These are phyloP conservation scores for Ophiostoma perfectum DNA, from an alignment of 2,329 filamentous ascomycete genomes.

Conservation along the genomic window DNA sequence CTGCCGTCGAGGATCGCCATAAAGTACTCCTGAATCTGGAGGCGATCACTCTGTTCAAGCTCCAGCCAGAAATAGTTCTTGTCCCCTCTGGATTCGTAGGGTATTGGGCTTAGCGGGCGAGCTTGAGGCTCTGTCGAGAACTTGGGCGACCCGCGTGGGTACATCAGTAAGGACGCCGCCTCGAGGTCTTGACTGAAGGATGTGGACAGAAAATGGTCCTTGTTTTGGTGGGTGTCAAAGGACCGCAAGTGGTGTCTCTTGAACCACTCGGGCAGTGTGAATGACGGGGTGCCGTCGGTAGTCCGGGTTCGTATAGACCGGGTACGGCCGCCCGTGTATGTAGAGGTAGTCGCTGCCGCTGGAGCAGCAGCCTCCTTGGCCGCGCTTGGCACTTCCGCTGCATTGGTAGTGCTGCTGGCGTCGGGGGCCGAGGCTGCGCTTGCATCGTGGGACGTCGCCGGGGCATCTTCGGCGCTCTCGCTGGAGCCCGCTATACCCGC, in stretches of 20 bases:
- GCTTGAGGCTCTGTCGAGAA: neutral
- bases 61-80: no score
- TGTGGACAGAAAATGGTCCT: neutral
- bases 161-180: neutral
- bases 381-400: neutral
- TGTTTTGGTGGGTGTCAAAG: neutral
- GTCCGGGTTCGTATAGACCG: conserved; percentile 3
- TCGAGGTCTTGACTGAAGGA: neutral
- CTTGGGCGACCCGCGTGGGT: neutral
- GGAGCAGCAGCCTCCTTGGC: neutral
- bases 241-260: conserved; percentile 46
- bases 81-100: neutral
- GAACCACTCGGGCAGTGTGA: conserved; percentile 55
- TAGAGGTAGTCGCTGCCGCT: neutral
- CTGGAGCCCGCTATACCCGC: conserved; percentile 15
- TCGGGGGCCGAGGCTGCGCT: neutral
- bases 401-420: neutral
- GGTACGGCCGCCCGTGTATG: neutral
- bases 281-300: conserved; percentile 37
- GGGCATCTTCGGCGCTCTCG: neutral
- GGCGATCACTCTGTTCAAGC: neutral
- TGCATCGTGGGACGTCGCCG: neutral
- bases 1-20: conserved; percentile 20
- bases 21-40: conserved; percentile 16
- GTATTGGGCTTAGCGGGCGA: neutral